phyloP scores from a whole-genome alignment of 164 flowering plant genomes.

The Buxus sempervirens region DNA sequence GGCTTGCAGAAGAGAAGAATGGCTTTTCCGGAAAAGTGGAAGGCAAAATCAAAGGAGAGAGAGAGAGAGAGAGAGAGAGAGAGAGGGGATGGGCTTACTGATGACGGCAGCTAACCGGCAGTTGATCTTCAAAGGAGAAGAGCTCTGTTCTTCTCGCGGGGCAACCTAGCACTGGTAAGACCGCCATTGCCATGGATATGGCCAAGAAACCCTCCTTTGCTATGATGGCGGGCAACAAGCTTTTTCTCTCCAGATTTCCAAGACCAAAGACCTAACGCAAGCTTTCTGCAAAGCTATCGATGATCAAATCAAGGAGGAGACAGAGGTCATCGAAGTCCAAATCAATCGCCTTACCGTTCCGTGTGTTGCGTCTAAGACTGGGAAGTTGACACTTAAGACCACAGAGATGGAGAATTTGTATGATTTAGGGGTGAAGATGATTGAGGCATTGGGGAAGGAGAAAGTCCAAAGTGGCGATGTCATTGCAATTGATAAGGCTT shows the following conservation, averaged over 20 bases:
- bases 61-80: too few species aligned
- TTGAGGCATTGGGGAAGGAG: conserved; percentile 85
- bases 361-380: conserved; percentile 81
- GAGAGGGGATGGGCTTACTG: too few species aligned
- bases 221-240: conserved; percentile 77
- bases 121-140: too few species aligned
- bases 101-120: too few species aligned
- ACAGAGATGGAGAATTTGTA: conserved; percentile 99
- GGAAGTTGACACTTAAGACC: conserved; percentile 87
- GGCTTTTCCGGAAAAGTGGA: too few species aligned
- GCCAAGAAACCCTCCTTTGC: conserved; percentile 97
- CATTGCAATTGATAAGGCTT: conserved; percentile 81
- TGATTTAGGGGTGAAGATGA: conserved; percentile 92
- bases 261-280: conserved; percentile 84
- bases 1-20: too few species aligned
- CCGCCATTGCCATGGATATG: conserved; percentile 94
- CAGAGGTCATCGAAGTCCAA: conserved; percentile 80
- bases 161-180: conserved; percentile 93
- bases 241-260: conserved; percentile 88
- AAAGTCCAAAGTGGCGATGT: conserved; percentile 99
- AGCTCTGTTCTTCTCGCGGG: conserved; percentile 85
- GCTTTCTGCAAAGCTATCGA: conserved; percentile 86
- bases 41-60: too few species aligned
- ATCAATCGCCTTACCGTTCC: conserved; percentile 75
- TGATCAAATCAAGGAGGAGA: conserved; percentile 86